Conservation (phyloP, 1,139 yeast genomes). For the Suhomyces ambrosiae region DNA sequence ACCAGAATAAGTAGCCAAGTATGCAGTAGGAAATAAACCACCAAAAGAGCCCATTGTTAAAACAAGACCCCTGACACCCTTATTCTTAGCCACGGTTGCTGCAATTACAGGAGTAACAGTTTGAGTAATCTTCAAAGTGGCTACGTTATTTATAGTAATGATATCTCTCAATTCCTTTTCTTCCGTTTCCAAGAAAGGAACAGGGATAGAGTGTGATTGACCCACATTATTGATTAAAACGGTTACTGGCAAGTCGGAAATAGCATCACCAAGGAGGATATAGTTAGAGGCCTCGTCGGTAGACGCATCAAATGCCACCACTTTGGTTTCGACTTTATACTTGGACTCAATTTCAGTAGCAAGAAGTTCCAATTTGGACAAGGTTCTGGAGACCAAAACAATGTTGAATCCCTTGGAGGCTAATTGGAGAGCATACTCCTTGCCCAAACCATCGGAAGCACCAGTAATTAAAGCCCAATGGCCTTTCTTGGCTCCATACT, state of each 20-base stretch:
- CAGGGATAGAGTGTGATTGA: slow-evolving; percentile 91
- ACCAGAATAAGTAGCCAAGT: slow-evolving; percentile 91
- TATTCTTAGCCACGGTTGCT: slow-evolving; percentile 46
- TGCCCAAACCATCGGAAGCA: slow-evolving; percentile 97
- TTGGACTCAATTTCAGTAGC: slow-evolving; percentile 64
- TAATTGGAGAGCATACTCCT: slow-evolving; percentile 83
- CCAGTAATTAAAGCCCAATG: slow-evolving; percentile 95
- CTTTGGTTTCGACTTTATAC: slow-evolving; percentile 63
- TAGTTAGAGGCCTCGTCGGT: slow-evolving; percentile 58
- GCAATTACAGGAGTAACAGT: slow-evolving; percentile 68
- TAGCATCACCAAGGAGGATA: slow-evolving; percentile 45
- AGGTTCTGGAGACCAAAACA: slow-evolving; percentile 82
- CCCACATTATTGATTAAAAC: slow-evolving; percentile 92
- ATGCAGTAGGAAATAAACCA: slow-evolving; percentile 90
- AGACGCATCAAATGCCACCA: slow-evolving; percentile 80
- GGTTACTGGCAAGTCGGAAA: slow-evolving; percentile 60
- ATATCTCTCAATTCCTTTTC: slow-evolving; percentile 74
- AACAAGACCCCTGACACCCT: slow-evolving; percentile 64
- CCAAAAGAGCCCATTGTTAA: slow-evolving; percentile 97
- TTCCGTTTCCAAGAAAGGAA: slow-evolving; percentile 82
- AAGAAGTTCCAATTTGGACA: slow-evolving; percentile 67
- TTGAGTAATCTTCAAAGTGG: slow-evolving; percentile 83
- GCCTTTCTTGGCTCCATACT: slow-evolving; percentile 67
- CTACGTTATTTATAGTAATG: slow-evolving; percentile 80
- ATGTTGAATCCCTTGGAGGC: slow-evolving; percentile 85